Percentiles rank a stretch among this genome's conserved stretches.
Conservation (phyloP, 2,329 filamentous ascomycete species). For the Trichoderma harzianum region DNA sequence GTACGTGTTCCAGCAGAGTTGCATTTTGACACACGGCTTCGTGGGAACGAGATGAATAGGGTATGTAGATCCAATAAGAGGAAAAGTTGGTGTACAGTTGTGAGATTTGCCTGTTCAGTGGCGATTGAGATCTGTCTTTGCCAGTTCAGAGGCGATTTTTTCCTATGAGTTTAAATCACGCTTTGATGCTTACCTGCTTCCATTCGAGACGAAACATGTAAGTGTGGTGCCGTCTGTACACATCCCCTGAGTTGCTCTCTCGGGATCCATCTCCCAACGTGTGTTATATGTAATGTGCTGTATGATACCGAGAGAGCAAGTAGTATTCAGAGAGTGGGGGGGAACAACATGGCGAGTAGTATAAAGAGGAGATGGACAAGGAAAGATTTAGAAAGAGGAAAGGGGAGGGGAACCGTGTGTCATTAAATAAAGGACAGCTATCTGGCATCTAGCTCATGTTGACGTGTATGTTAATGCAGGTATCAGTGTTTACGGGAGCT, state of each 20-base stretch:
- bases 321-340: not conserved
- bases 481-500: not conserved
- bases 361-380: not conserved
- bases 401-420: accelerated
- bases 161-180: not conserved
- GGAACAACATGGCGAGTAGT: not conserved
- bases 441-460: not conserved
- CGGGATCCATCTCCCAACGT: not conserved
- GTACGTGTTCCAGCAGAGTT: too few relatives aligned
- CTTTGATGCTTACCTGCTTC: not conserved
- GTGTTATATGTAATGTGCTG: not conserved
- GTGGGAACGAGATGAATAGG: too few relatives aligned
- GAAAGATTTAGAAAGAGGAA: not conserved
- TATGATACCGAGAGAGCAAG: not conserved
- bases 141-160: not conserved
- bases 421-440: not conserved
- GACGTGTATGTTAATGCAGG: not conserved
- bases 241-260: not conserved
- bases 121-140: not conserved
- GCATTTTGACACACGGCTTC: too few relatives aligned
- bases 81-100: not conserved
- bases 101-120: not conserved
- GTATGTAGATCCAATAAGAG: not conserved
- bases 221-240: not conserved
- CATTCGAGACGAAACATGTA: not conserved